Conservation (phyloP, 169 alveolate species). For the Plasmodium billcollinsi region DNA sequence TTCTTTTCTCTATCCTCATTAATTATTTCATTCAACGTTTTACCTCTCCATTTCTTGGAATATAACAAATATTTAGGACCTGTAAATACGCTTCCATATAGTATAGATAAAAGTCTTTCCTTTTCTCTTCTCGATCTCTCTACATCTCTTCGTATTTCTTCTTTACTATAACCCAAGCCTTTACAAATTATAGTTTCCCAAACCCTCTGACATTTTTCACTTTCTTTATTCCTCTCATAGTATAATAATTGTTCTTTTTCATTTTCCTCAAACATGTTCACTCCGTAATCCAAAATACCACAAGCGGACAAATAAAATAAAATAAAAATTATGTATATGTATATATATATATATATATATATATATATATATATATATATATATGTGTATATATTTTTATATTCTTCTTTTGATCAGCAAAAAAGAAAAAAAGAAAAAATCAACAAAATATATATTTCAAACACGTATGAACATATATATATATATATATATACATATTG, state of each 20-base stretch:
- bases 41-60: constrained; percentile 71
- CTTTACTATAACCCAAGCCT: constrained; percentile 42
- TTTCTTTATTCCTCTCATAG: constrained; percentile 20
- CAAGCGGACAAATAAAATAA: not conserved
- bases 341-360: not conserved
- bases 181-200: constrained; percentile 62
- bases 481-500: too few species aligned
- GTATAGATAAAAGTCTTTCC: constrained; percentile 49
- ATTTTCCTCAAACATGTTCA: constrained; percentile 18
- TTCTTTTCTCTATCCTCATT: constrained; percentile 53
- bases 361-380: too few species aligned
- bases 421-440: too few species aligned
- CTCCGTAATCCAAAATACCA: not conserved
- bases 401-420: too few species aligned
- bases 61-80: constrained; percentile 50
- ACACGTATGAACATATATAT: too few species aligned
- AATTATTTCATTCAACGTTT: constrained; percentile 64
- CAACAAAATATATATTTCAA: too few species aligned
- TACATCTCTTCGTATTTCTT: constrained; percentile 35
- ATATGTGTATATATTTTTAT: too few species aligned
- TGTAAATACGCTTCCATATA: constrained; percentile 65
- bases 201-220: constrained; percentile 24
- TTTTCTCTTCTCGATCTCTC: constrained; percentile 48
- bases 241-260: not conserved
- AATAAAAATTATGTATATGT: not conserved